phyloP scores from a whole-genome alignment of 805 yeast genomes.

The Cephaloascus albidus region DNA sequence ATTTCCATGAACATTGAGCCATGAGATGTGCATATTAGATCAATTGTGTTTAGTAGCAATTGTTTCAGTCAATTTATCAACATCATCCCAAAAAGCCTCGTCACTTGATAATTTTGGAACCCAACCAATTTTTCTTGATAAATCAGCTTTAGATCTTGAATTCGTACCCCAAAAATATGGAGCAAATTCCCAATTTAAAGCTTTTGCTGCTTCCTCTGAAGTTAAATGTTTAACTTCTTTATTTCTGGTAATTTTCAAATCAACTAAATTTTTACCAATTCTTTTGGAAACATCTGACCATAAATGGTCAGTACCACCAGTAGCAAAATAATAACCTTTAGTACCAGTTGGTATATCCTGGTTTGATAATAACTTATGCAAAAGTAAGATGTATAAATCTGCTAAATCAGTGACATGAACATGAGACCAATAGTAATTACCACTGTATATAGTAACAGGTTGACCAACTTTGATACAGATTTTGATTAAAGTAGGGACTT shows the following conservation, averaged over 20 bases:
- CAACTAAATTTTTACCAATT: slow-evolving; percentile 10
- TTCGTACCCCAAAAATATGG: slow-evolving; percentile 16
- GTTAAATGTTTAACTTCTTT: slow-evolving; percentile 8
- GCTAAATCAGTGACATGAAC: slow-evolving; percentile 25
- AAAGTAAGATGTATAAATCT: slow-evolving; percentile 14
- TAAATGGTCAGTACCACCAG: slow-evolving; percentile 14
- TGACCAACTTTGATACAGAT: slow-evolving; percentile 9
- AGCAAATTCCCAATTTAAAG: slow-evolving; percentile 8
- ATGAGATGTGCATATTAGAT: no score
- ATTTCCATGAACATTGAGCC: no score
- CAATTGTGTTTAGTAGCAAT: background rate
- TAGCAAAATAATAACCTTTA: slow-evolving; percentile 25
- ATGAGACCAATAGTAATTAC: slow-evolving; percentile 22
- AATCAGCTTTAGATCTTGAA: slow-evolving; percentile 16
- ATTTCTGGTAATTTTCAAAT: slow-evolving; percentile 6
- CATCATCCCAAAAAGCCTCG: slow-evolving; percentile 9
- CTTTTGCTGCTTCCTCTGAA: slow-evolving; percentile 7
- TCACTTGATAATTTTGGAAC: slow-evolving; percentile 8
- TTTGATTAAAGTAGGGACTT: slow-evolving; percentile 16
- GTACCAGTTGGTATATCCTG: slow-evolving; percentile 15
- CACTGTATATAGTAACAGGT: slow-evolving; percentile 17
- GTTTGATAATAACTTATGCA: slow-evolving; percentile 12
- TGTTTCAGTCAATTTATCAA: slow-evolving; percentile 3
- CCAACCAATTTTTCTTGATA: slow-evolving; percentile 18
- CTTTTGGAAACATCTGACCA: slow-evolving; percentile 18